Evolutionary conservation across 306 rosid species (phyloP), one percentile per base, ranked within the genome.

Genomic region (Lagenaria siceraria): DNA sequence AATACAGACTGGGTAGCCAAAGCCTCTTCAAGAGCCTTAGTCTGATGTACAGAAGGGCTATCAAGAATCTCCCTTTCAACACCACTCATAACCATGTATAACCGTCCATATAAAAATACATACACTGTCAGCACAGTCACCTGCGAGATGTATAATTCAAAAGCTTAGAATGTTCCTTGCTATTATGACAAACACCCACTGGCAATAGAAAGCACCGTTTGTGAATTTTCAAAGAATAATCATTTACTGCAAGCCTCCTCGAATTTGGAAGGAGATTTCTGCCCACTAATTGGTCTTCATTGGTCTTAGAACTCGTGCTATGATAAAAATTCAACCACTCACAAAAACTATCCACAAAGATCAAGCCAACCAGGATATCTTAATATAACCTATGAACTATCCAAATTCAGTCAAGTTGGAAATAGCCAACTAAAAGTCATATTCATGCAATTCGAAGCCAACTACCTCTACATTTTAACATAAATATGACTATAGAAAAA

Each of bases 21-120:
- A 77, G 99, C 97, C 88, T 84, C 79, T 84, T 95, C 99, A 24
- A 95, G 97, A 78, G 96, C 96, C 84, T 83, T 87, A 85, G 76
- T 85, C 79, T 89, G 88, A 66, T 24, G 88, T 83, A 95, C 78
- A 79, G 79, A 6, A 60, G 96, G 85, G 80, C 79, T 87, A 33
- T 81, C 84, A 77, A 95, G 84, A 77, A 95, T 86, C 85, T 86
- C 97, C 78, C 78, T 85, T 81, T 95, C 99, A 64, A 92, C 83
- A 69, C 99, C 99, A 82, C 99, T 95, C 93, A 95, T 84, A 61
- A 90, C 99, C 99, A 95, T 86, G 80, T 92, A 95, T 7, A 95
- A 55, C 19, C 97, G 97, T 68, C 97, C 99, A 77, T 95, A 92
- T 72, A 95, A 86, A 88, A 92, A 95, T 54, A 87, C 82, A 77